Evolutionary conservation across 768 basidiomycete species (phyloP).

Genomic region (Boletus speciosus): DNA sequence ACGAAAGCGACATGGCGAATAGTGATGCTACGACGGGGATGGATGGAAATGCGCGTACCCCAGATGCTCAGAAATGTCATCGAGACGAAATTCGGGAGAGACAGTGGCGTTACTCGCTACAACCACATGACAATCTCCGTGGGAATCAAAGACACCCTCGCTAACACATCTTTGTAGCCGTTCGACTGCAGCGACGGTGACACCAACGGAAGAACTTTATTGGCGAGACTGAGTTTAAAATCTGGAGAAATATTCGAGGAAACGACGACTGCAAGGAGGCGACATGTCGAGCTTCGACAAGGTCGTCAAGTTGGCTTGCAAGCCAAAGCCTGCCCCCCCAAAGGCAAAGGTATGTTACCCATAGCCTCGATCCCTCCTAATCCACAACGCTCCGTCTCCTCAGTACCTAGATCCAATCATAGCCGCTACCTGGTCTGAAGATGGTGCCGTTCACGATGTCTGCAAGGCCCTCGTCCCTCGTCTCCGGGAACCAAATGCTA

Average conservation of each 20-base stretch:
- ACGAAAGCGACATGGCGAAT: conserved; percentile 23
- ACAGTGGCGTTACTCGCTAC: not conserved
- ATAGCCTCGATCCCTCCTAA: not conserved
- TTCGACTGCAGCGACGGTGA: too few relatives aligned
- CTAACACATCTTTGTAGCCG: too few relatives aligned
- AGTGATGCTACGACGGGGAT: conserved; percentile 15
- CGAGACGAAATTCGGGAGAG: too few relatives aligned
- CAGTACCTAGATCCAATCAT: conserved; percentile 97
- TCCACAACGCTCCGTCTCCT: not conserved
- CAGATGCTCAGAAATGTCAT: conserved; percentile 2
- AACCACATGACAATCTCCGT: not conserved
- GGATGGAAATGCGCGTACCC: not conserved
- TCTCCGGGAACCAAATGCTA: conserved; percentile 86
- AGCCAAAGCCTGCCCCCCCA: conserved; percentile 93
- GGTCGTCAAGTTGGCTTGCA: conserved; percentile 94
- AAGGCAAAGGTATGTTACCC: conserved; percentile 76
- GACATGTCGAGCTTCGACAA: conserved; percentile 81
- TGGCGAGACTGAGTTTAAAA: conserved; percentile 29
- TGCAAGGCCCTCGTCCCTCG: conserved; percentile 83
- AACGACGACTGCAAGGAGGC: not conserved
- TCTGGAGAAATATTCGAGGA: conserved; percentile 7
- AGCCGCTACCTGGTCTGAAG: conserved; percentile 94
- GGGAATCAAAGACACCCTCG: not conserved
- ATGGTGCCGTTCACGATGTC: conserved; percentile 90
- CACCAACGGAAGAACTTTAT: not conserved